Conservation (phyloP, 73 alveolate species). For the Uronychia setigera region DNA sequence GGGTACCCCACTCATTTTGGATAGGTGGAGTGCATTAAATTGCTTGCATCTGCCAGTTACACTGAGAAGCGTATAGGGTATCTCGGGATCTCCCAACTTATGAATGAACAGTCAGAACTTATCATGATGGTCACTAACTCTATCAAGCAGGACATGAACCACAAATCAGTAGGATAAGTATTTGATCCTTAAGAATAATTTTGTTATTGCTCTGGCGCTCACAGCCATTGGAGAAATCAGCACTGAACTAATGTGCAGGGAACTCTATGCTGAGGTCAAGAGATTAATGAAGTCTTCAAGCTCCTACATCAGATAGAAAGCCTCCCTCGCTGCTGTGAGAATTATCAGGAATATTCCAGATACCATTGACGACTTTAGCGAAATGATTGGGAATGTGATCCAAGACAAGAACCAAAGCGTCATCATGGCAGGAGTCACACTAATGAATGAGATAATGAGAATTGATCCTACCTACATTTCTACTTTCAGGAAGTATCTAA, state of each 20-base stretch:
- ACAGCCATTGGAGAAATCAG: conserved; percentile 98
- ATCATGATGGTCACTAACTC: conserved; percentile 96
- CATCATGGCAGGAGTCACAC: conserved; percentile 88
- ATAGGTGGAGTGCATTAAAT: conserved; percentile 97
- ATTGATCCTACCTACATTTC: conserved; percentile 82
- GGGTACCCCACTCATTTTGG: conserved; percentile 98
- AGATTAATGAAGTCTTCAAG: conserved; percentile 94
- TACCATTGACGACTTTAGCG: conserved; percentile 90
- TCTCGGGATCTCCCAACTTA: conserved; percentile 97
- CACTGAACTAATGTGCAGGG: conserved; percentile 98
- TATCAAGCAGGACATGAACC: conserved; percentile 91
- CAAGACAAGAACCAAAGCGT: conserved; percentile 96
- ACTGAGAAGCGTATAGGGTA: conserved; percentile 99
- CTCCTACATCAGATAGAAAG: conserved; percentile 98
- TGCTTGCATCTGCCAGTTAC: conserved; percentile 95
- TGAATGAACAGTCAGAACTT: conserved; percentile 98
- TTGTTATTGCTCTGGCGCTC: conserved; percentile 95
- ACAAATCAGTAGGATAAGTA: conserved; percentile 58
- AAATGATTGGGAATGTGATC: conserved; percentile 83
- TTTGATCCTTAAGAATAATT: conserved; percentile 49
- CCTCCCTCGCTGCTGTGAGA: conserved; percentile 97
- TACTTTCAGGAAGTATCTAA: conserved; percentile 90
- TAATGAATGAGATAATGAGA: conserved; percentile 83
- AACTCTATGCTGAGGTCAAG: conserved; percentile 92
- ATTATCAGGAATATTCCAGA: conserved; percentile 98